Conservation (phyloP, 75 land plant species). For the Cupressus sempervirens region DNA sequence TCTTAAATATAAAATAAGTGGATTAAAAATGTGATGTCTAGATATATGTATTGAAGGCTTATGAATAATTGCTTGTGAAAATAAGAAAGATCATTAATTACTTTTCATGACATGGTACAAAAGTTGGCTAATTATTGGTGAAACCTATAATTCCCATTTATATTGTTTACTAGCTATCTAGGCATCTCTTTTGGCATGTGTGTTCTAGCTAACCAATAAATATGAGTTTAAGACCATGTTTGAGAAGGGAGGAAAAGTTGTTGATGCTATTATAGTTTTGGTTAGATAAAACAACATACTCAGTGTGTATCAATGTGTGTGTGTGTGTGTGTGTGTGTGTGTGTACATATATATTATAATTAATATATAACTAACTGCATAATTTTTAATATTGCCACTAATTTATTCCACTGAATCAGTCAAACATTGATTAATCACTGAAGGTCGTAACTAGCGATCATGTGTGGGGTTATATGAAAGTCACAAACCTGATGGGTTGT, state of each 20-base stretch:
- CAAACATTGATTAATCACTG: no score
- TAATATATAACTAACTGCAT: no score
- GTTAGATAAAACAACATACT: no score
- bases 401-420: no score
- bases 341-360: no score
- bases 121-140: not conserved
- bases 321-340: no score
- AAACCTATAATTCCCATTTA: not conserved
- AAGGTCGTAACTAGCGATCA: no score
- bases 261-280: no score
- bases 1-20: not conserved
- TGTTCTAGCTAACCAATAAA: not conserved
- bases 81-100: not conserved
- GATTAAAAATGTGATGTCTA: not conserved
- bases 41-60: not conserved
- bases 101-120: not conserved
- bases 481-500: no score
- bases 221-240: not conserved
- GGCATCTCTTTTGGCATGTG: not conserved
- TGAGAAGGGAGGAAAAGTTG: not conserved
- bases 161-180: not conserved
- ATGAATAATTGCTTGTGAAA: not conserved
- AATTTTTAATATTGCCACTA: no score
- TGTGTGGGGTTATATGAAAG: no score
- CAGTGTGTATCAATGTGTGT: no score